Conservation (phyloP, 208 protist species). For the Endotrypanum monterogeii region DNA sequence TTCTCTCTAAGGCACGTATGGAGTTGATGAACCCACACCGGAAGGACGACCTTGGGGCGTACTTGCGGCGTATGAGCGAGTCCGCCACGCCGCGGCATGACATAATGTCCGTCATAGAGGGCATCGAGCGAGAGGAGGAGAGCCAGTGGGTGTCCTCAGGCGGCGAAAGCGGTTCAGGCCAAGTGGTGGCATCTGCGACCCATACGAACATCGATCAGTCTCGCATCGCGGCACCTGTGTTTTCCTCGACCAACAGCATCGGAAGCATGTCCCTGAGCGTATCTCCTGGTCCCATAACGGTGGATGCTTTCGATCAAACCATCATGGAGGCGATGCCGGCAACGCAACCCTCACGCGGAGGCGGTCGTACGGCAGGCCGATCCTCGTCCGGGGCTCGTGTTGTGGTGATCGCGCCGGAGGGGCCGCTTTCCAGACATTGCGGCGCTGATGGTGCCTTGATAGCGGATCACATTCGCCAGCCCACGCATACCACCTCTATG, state of each 20-base stretch:
- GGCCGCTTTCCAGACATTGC: not conserved
- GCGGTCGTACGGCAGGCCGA: not conserved
- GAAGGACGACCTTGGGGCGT: constrained; percentile 54
- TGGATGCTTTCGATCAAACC: not conserved
- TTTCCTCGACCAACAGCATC: not conserved
- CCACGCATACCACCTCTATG: constrained; percentile 14
- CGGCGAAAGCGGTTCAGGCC: not conserved
- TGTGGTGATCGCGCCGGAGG: constrained; percentile 9
- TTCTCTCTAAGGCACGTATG: constrained; percentile 43
- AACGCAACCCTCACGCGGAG: not conserved
- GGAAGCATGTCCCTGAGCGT: not conserved
- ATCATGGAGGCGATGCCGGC: not conserved
- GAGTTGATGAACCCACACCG: constrained; percentile 67
- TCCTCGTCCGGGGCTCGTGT: constrained; percentile 6
- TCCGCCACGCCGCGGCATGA: constrained; percentile 23
- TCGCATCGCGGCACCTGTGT: not conserved
- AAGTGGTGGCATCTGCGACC: constrained; percentile 15
- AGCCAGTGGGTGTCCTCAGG: not conserved
- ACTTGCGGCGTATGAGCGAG: constrained; percentile 47
- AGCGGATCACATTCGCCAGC: constrained; percentile 18
- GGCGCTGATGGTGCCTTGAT: constrained; percentile 1
- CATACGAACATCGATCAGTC: constrained; percentile 12
- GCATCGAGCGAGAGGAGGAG: constrained; percentile 28
- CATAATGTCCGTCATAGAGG: constrained; percentile 20
- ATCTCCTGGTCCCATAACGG: not conserved